Evolutionary conservation across 2,329 filamentous ascomycete genomes (phyloP).

Genomic region (Dothistroma septosporum): DNA sequence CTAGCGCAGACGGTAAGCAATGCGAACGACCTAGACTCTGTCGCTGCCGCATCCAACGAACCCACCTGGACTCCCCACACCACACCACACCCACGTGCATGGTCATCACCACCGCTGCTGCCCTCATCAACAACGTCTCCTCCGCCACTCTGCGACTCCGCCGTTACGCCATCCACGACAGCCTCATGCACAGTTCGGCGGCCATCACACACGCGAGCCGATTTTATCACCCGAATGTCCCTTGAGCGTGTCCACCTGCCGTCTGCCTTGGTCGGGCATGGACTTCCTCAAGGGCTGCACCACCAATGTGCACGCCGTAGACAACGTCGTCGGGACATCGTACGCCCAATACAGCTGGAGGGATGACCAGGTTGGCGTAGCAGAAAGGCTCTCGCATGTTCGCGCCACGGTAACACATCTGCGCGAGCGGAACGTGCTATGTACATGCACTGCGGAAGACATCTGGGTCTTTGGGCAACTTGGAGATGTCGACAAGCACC

Average conservation of each 20-base stretch:
- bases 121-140: neutral
- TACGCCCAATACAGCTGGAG: slow-evolving; percentile 12
- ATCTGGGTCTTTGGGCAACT: slow-evolving; percentile 19
- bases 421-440: slow-evolving; percentile 21
- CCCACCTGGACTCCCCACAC: neutral
- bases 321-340: slow-evolving; percentile 13
- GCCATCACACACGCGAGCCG: neutral
- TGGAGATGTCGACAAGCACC: slow-evolving; percentile 1
- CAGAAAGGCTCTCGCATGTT: slow-evolving; percentile 4
- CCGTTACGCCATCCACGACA: neutral
- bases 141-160: neutral
- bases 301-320: slow-evolving; percentile 32
- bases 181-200: slow-evolving; percentile 3
- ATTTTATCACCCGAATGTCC: slow-evolving; percentile 26
- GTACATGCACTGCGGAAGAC: slow-evolving; percentile 9
- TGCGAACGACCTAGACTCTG: neutral
- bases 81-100: neutral
- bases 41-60: neutral
- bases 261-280: slow-evolving; percentile 24
- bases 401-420: slow-evolving; percentile 11
- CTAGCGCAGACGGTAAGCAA: neutral
- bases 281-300: slow-evolving; percentile 35
- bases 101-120: neutral
- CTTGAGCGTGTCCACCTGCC: slow-evolving; percentile 11
- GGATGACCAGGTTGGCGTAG: neutral